Base-by-base conservation (phyloP, 371 early-diverging fungal genomes). In the Dichotomocladium elegans region DNA sequence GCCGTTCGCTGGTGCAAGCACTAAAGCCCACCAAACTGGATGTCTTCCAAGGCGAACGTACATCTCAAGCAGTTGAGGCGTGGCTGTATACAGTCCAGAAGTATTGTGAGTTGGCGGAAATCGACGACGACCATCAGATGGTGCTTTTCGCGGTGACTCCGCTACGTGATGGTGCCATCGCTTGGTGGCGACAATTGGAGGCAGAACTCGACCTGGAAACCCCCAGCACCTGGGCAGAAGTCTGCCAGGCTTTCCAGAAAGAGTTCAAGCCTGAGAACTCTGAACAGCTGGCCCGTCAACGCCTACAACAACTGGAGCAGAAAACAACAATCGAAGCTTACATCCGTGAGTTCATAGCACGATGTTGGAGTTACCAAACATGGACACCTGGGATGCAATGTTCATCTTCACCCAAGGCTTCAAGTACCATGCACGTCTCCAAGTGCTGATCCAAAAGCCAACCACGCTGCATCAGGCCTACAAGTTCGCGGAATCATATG, bases 321-420 rank as follows among this genome's bases (percentile, higher is more conserved):
- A 26, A 21, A 17, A 26, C 7, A n/a, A 26, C 45, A 4, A n/a
- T 34, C n/a, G 4, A 21, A 26, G 48, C 10, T 3, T 33, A 30
- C 33, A 47, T 47, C 24, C 33, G 48, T 11, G 48, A 47, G n/a
- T 47, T 24, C 37, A 37, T 26, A 44, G 43, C 14, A 50, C 41
- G 8, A 58, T 58, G 58, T 24, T 45, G 3, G 52, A 58, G 7
- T 31, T 58, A n/a, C 47, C 52, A n/a, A 40, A 44, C 1, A 57
- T 57, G 51, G 15, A 24, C 21, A 47, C 45, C 5, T 15, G 40
- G 17, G 58, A 58, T 27, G 52, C 53, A 3, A 15, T 34, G 2
- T 29, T 42, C 10, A 21, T 30, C 11, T 58, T 58, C 28, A 31
- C 48, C 12, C 4, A 28, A 15, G 58, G 58, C 34, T 21, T 58